Evolutionary conservation across 2,329 filamentous ascomycete species (phyloP).

Genomic region (Huntiella bhutanensis): DNA sequence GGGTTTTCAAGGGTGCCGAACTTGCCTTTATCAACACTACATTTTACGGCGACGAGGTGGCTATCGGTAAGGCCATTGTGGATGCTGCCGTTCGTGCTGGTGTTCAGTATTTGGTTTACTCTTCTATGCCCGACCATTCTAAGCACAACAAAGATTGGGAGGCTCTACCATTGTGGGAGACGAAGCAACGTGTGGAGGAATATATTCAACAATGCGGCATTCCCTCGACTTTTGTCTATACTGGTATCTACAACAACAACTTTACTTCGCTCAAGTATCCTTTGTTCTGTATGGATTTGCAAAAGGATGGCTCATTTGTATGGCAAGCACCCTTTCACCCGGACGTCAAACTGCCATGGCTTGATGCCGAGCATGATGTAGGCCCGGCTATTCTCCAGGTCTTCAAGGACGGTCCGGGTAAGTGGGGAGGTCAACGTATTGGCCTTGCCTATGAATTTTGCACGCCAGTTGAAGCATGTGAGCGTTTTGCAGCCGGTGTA

Average conservation of each 20-base stretch:
- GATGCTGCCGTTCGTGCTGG: slow-evolving; percentile 72
- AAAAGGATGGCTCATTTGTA: slow-evolving; percentile 65
- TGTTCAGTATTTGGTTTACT: slow-evolving; percentile 86
- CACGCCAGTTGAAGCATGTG: slow-evolving; percentile 64
- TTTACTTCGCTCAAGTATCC: slow-evolving; percentile 88
- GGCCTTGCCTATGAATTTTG: slow-evolving; percentile 82
- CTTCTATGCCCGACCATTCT: slow-evolving; percentile 89
- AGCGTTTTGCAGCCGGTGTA: slow-evolving; percentile 60
- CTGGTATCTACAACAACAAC: slow-evolving; percentile 98
- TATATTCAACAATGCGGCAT: slow-evolving; percentile 70
- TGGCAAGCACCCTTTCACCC: slow-evolving; percentile 93
- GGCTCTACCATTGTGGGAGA: slow-evolving; percentile 73
- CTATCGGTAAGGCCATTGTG: slow-evolving; percentile 72
- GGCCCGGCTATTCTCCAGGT: slow-evolving; percentile 82
- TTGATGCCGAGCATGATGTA: slow-evolving; percentile 91
- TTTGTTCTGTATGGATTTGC: slow-evolving; percentile 84
- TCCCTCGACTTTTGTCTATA: slow-evolving; percentile 83
- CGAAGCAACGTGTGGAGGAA: slow-evolving; percentile 82
- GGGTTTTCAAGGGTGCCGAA: slow-evolving; percentile 67
- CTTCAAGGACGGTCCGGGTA: slow-evolving; percentile 77
- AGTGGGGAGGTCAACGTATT: slow-evolving; percentile 65
- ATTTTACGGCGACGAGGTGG: slow-evolving; percentile 85
- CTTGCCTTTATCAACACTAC: slow-evolving; percentile 96
- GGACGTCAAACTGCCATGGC: slow-evolving; percentile 74
- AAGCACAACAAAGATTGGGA: slow-evolving; percentile 61